Base-by-base conservation (phyloP, 495 filamentous ascomycete species). In the Lichenothelia convexa region DNA sequence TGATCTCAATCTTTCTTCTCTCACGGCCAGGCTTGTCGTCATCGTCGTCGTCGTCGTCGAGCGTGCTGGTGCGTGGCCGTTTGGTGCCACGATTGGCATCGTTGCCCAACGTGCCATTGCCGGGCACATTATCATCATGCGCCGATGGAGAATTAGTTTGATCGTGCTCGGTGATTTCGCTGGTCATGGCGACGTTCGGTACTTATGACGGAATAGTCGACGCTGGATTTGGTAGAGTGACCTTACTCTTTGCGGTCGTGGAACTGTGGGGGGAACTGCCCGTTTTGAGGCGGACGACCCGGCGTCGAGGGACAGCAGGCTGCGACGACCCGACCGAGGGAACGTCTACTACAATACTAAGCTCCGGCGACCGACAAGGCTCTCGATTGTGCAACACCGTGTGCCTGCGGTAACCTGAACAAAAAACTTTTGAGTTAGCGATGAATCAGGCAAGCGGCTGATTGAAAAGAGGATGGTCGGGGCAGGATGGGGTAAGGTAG, bases 1-100 rank as follows among this genome's bases (percentile, higher is more conserved):
- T 99, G 65, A 99, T 99, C 64, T 99, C 89, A 50, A 99, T 99
- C 75, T 99, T 99, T 58, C 89, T 71, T 52, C 89, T 76, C 71
- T 99, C 89, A 66, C 89, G 91, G 53, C 85, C 83, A 38, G 82
- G 82, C 78, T 94, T 94, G 55, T 93, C 87, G 51, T 93, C 87
- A 49, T 95, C 89, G 44, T 99, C 89, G 50, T 99, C 89, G 43
- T 97, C 91, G 55, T 99, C 89, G 56, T 97, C 91, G 36, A 48
- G 49, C 48, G 73, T 72, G 55, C 64, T 71, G 45, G 83, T 74
- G 56, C 89, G 84, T 60, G 68, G 70, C 51, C 89, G 86, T 68
- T 95, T 95, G 60, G 79, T 68, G 56, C 82, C 81, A 50, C 85
- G 83, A 61, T 59, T 67, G 54, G 84, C 80, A 40, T 54, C 55